phyloP scores from a whole-genome alignment of 2,329 filamentous ascomycete genomes.

The Thielaviopsis ethacetica region DNA sequence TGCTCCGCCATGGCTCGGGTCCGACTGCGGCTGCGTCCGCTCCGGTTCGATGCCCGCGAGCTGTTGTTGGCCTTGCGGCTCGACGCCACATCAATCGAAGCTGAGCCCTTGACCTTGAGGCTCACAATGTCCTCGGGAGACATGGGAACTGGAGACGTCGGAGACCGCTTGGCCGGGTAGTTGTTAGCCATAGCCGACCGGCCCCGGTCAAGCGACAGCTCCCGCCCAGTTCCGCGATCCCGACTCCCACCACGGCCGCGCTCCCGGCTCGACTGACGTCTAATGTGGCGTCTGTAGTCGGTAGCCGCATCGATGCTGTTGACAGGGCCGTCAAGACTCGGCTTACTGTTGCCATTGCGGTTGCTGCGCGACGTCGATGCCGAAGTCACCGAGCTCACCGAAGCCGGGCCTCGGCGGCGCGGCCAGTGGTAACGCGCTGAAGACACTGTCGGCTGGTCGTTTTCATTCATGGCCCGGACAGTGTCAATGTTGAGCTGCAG shows the following conservation, averaged over 20 bases:
- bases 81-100: conserved; percentile 10
- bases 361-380: conserved; percentile 35
- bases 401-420: conserved; percentile 33
- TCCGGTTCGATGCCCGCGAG: conserved; percentile 31
- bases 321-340: conserved; percentile 69
- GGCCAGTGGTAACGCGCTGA: conserved; percentile 40
- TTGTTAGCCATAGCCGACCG: conserved; percentile 44
- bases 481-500: conserved; percentile 30
- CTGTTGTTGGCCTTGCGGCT: conserved; percentile 14
- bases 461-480: background rate
- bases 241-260: conserved; percentile 14
- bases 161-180: conserved; percentile 64
- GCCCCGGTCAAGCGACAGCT: conserved; percentile 54
- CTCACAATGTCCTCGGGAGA: conserved; percentile 70
- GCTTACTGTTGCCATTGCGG: conserved; percentile 33
- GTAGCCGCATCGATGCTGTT: conserved; percentile 69
- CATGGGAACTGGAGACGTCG: conserved; percentile 87
- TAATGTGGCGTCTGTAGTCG: conserved; percentile 27
- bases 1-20: background rate
- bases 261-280: background rate
- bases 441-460: conserved; percentile 31
- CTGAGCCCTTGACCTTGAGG: conserved; percentile 22
- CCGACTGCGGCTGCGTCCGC: background rate
- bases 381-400: conserved; percentile 42
- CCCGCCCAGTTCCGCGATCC: conserved; percentile 31